Base-by-base conservation (phyloP, 2,329 filamentous ascomycete genomes). In the Ophiostoma ulmi region DNA sequence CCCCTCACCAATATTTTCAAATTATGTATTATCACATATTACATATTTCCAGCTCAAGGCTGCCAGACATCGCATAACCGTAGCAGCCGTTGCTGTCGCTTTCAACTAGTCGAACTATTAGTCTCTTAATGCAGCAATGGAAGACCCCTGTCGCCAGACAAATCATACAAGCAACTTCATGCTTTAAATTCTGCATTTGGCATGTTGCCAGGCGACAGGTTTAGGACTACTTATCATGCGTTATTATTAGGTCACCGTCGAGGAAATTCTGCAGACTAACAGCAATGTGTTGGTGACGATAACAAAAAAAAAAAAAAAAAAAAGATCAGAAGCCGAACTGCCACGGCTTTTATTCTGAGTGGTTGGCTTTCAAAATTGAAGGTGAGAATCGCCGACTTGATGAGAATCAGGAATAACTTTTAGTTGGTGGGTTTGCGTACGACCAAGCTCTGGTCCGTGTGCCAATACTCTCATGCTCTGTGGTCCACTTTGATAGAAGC, bases 51-150 rank as follows among this genome's bases (percentile, higher is more conserved):
- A 22, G 52, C 52, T 31, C n/a, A 58, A 55, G 22, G n/a, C 52
- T 58, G 17, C 44, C 44, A 48, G 17, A 26, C 58, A 63, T 63
- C 26, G 58, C 58, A 63, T 63, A 35, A 35, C 58, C 58, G 58
- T 63, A 17, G 58, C 26, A 63, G 58, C 13, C 58, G 58, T 61
- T 17, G 13, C 26, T 17, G 26, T 31, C 26, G 26, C 26, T 17
- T 17, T 63, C n/a, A 26, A 31, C 52, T 58, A 20, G 44, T 20
- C 14, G 44, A 48, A 7, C 17, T 48, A 20, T 22, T 58, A 58
- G 52, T 58, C 52, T 58, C 52, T 31, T 13, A 26, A 58, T 58
- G 52, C 52, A 58, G 52, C 52, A 58, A 58, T 58, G 52, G 52
- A 11, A 22, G 52, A 58, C 52, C 52, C 52, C 52, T 58, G 52